Evolutionary conservation across 163 green algal genomes (phyloP), one percentile per base, ranked within the genome.

Genomic region (Scenedesmus sp.): DNA sequence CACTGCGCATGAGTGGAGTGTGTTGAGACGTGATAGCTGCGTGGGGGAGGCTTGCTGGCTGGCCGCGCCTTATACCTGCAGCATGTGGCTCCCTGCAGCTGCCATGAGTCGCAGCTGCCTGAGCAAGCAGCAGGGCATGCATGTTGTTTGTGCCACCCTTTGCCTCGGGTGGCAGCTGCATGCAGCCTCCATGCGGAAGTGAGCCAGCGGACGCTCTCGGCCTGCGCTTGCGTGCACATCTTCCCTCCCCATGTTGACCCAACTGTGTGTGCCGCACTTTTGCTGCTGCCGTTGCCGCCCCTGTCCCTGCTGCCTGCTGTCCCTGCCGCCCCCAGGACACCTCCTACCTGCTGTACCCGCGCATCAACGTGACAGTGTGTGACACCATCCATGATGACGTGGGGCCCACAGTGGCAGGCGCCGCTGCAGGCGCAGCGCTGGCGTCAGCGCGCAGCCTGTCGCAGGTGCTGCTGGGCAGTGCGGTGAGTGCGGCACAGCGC

Each of bases 271-370:
- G 54, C 82, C 4, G 82, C 82, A 87, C 26, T 34, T 82, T 10
- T 82, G 74, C 74, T 15, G 15, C 74, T 56, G 4, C 74, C 2
- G 3, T 82, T 23, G 26, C n/a, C 6, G 74, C 26, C 20, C 34
- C 62, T 70, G 62, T 70, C 62, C 13, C 4, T 81, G n/a, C 70
- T 34, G 67, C 4, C 16, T 81, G 20, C 70, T 82, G 26, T n/a
- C 55, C n/a, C 74, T 56, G 34, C 34, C 10, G 6, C 82, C 18
- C 79, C 26, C 64, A 87, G 77, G 91, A 89, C 66, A 79, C 56
- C 66, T 62, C 76, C 64, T 95, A 91, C 83, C 89, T 90, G 16
- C 18, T 93, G 55, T 95, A 95, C 70, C 93, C 93, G 6, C 93
- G 93, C 18, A 92, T 95, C 79, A 84, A 91, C 9, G 67, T 34